phyloP scores from a whole-genome alignment of 2,329 filamentous ascomycete genomes.

The Alternaria alternata region DNA sequence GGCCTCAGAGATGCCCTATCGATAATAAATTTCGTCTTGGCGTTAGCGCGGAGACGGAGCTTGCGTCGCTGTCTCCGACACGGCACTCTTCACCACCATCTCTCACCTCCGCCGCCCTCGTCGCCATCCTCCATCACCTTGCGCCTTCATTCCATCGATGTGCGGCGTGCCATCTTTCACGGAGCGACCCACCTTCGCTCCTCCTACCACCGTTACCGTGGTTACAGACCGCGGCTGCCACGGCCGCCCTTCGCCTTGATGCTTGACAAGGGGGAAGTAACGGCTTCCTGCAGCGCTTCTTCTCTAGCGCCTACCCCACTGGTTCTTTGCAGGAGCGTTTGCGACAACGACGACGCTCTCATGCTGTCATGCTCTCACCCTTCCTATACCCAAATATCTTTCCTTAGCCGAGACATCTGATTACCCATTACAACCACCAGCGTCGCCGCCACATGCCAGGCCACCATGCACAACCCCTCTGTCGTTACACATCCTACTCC shows the following conservation, averaged over 20 bases:
- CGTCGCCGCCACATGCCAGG: not conserved
- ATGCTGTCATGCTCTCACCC: not conserved
- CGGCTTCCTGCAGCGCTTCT: conserved; percentile 2
- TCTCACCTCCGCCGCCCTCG: not conserved
- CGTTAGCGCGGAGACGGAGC: conserved; percentile 19
- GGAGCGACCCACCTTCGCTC: not conserved
- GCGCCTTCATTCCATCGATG: not conserved
- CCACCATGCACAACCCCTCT: not conserved
- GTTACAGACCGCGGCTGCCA: not conserved
- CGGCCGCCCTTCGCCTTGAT: not conserved
- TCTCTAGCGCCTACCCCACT: conserved; percentile 2
- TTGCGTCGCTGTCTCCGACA: conserved; percentile 14
- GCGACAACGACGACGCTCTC: not conserved
- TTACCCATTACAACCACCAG: too few relatives aligned
- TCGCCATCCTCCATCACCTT: not conserved
- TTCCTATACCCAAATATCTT: not conserved
- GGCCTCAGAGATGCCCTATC: conserved; percentile 9
- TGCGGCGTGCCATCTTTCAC: not conserved
- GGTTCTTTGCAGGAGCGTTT: conserved; percentile 1
- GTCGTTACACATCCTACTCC: not conserved
- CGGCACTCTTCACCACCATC: not conserved
- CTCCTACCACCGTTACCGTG: not conserved
- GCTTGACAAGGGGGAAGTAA: not conserved
- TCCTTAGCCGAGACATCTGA: not conserved
- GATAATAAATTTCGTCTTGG: conserved; percentile 32